Evolutionary conservation across 176 grass and related monocot species (phyloP).

Genomic region (Eragrostis curvula): DNA sequence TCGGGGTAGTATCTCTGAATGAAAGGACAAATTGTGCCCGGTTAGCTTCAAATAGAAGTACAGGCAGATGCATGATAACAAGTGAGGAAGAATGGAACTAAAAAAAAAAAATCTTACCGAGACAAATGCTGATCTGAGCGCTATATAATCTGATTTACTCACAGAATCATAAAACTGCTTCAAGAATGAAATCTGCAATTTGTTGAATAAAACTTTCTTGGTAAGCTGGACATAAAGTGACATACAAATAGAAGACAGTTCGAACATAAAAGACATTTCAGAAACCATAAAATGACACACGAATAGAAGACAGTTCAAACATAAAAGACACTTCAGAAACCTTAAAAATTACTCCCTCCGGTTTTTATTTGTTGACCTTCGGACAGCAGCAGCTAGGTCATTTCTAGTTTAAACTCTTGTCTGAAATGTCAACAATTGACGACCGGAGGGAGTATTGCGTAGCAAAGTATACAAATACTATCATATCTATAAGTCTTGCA

Average conservation of each 20-base stretch:
- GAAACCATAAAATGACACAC: neutral
- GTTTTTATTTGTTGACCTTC: too few relatives aligned
- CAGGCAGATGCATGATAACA: slow-evolving; percentile 22
- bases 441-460: neutral
- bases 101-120: slow-evolving; percentile 52
- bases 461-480: slow-evolving; percentile 16
- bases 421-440: too few relatives aligned
- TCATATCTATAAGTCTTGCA: slow-evolving; percentile 4
- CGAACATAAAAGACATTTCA: slow-evolving; percentile 24
- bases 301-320: slow-evolving; percentile 14
- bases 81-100: slow-evolving; percentile 27
- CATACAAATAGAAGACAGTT: neutral
- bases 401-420: too few relatives aligned
- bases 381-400: too few relatives aligned
- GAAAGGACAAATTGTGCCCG: slow-evolving; percentile 26
- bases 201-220: slow-evolving; percentile 14
- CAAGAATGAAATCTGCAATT: slow-evolving; percentile 74
- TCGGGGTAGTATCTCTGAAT: slow-evolving; percentile 54
- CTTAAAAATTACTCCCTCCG: too few relatives aligned
- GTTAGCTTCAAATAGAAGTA: slow-evolving; percentile 17
- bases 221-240: slow-evolving; percentile 11
- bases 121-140: slow-evolving; percentile 81
- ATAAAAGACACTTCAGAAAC: slow-evolving; percentile 15
- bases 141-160: slow-evolving; percentile 84
- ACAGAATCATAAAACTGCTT: slow-evolving; percentile 91